Base-by-base conservation (phyloP, 139 green algal species). In the Chlorella vulgaris region DNA sequence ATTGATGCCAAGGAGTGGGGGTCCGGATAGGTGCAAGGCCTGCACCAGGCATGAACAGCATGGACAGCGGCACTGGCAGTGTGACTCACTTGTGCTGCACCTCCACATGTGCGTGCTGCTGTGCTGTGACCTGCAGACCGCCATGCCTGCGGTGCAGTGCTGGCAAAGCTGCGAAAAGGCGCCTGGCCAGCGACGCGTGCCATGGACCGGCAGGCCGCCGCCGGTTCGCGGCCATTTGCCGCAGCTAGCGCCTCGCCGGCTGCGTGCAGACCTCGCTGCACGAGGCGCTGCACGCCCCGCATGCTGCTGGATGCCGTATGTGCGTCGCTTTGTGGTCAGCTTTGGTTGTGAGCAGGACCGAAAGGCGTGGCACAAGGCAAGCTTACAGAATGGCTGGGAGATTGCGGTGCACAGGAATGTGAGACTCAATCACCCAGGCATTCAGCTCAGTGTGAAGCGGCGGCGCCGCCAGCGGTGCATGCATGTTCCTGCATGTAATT, bases 231-330 rank as follows among this genome's bases (percentile, higher is more conserved):
- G 36, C 21, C 73, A 31, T 29, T 22, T 26, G 24, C 58, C 26
- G 58, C 18, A 13, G 73, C 55, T 15, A 80, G 58, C 58, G 58
- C 39, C 74, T 80, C 74, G 28, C 58, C 40, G 3, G 33, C 74
- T 21, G 5, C 5, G 55, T 80, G 74, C 74, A 80, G 74, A 33
- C 13, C 8, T 36, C 74, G 74, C 74, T 69, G 74, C 74, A 69
- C 51, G 35, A 80, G 74, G 24, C 74, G 74, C 74, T 80, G 74
- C 53, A 51, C 39, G 58, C 74, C 74, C 26, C 74, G 53, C 74
- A 80, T 80, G 47, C 47, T 58, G 10, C 47, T 58, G 13, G 13
- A 58, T 10, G 10, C 15, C 47, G 10, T 58, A 10, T 24, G 47
- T 15, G 47, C 10, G 47, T 58, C 47, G 47, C 47, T n/a, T n/a